These are phyloP conservation scores for Boletellus sp. DNA, from an alignment of 1,284 basidiomycete genomes.

Conservation along the genomic window DNA sequence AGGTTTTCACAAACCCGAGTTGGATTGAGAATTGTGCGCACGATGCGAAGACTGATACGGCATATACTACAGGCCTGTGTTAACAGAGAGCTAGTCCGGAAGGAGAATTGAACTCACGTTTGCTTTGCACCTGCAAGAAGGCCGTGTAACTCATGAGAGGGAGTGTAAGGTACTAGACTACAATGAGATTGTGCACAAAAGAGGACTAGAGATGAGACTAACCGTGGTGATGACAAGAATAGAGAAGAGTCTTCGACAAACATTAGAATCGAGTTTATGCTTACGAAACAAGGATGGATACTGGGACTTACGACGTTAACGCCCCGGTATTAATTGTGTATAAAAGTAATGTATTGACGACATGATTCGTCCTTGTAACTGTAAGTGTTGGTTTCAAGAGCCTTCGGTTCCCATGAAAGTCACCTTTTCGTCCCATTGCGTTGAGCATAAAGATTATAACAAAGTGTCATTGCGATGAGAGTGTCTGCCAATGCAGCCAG, in stretches of 20 bases:
- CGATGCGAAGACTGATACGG: constrained; percentile 12
- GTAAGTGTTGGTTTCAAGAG: not conserved
- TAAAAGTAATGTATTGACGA: constrained; percentile 9
- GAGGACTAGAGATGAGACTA: not conserved
- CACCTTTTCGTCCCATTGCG: constrained; percentile 10
- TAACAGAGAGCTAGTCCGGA: not conserved
- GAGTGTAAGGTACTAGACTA: not conserved
- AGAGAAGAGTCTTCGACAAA: not conserved
- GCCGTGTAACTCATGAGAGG: not conserved
- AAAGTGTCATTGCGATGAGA: constrained; percentile 7
- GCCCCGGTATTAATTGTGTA: constrained; percentile 12
- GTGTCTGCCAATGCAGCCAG: not conserved
- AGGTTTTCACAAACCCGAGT: not conserved
- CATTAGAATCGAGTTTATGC: not conserved
- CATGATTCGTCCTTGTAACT: constrained; percentile 3
- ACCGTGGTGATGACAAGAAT: not conserved
- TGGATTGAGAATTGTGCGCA: not conserved
- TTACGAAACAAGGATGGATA: no score
- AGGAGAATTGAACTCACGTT: not conserved
- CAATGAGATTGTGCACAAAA: not conserved
- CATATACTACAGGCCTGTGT: not conserved
- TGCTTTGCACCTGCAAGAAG: constrained; percentile 4
- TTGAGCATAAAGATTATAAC: constrained; percentile 8
- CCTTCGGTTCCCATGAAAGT: not conserved
- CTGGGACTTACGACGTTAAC: constrained; percentile 8